Conservation (phyloP, 2,329 filamentous ascomycete genomes). For the Hymenoscyphus fraxineus region DNA sequence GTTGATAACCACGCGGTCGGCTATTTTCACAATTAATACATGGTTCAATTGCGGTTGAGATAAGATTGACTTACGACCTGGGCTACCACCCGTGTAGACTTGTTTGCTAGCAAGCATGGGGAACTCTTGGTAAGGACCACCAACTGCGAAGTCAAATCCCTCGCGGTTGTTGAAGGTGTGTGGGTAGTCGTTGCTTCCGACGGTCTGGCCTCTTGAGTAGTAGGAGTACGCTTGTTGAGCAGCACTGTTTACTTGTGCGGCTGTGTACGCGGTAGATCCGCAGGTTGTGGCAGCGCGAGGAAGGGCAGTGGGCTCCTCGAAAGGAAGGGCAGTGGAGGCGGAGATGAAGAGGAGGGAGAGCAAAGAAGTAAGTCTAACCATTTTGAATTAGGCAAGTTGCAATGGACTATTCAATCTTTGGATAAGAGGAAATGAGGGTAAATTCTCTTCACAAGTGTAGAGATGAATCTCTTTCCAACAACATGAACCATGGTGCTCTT, state of each 20-base stretch:
- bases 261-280: slow-evolving; percentile 50
- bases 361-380: slow-evolving; percentile 5
- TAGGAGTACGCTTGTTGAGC: slow-evolving; percentile 49
- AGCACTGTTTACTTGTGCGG: slow-evolving; percentile 47
- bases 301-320: slow-evolving; percentile 32
- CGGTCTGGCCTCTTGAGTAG: slow-evolving; percentile 39
- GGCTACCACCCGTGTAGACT: slow-evolving; percentile 49
- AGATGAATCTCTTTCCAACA: background rate
- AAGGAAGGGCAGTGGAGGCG: slow-evolving; percentile 16
- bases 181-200: slow-evolving; percentile 42
- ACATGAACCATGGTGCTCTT: background rate
- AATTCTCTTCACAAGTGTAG: background rate
- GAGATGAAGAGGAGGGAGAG: slow-evolving; percentile 13
- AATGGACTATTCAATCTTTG: background rate
- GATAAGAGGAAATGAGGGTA: background rate
- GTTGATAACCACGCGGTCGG: slow-evolving; percentile 65
- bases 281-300: slow-evolving; percentile 48
- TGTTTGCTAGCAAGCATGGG: slow-evolving; percentile 49
- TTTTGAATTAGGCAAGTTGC: slow-evolving; percentile 4
- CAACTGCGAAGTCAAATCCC: slow-evolving; percentile 55
- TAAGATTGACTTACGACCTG: slow-evolving; percentile 40
- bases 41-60: background rate
- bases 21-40: slow-evolving; percentile 32
- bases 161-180: slow-evolving; percentile 61
- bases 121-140: slow-evolving; percentile 61